These are phyloP conservation scores for Termitomyces sp. DNA, from an alignment of 768 basidiomycete species.

Conservation along the genomic window DNA sequence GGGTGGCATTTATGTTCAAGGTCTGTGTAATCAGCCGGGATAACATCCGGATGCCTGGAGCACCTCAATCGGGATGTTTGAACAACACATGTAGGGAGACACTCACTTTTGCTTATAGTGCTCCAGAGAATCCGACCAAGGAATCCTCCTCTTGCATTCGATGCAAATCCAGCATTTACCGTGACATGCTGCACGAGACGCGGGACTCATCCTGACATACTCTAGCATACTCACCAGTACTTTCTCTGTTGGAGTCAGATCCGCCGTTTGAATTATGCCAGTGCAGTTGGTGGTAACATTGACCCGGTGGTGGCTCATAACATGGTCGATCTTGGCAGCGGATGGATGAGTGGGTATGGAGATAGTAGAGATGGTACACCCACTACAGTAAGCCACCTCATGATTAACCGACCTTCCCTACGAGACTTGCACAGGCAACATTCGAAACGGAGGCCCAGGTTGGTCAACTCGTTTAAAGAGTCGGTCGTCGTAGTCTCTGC, in stretches of 20 bases:
- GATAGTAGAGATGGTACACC: background rate
- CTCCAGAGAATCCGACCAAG: constrained; percentile 1
- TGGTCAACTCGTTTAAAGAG: background rate
- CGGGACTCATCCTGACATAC: constrained; percentile 3
- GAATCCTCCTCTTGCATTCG: constrained; percentile 2
- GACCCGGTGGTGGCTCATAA: background rate
- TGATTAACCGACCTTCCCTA: constrained; percentile 9
- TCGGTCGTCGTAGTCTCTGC: background rate
- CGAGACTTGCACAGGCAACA: constrained; percentile 4
- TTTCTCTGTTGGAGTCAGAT: background rate
- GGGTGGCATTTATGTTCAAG: background rate
- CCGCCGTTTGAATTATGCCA: background rate
- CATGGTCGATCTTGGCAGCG: background rate
- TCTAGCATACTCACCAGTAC: constrained; percentile 2
- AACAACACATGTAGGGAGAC: background rate
- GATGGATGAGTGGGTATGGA: background rate
- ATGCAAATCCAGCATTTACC: constrained; percentile 3
- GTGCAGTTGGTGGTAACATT: background rate
- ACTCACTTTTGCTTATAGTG: constrained; percentile 4
- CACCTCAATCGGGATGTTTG: background rate
- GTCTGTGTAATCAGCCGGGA: constrained; percentile 1
- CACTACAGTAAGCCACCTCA: constrained; percentile 14
- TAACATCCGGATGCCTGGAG: background rate
- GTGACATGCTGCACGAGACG: background rate
- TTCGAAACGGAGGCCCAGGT: constrained; percentile 5